Percentiles rank a stretch among this genome's conserved stretches.
phyloP scores from a whole-genome alignment of 2,329 filamentous ascomycete species.

The Ascochyta pisi region DNA sequence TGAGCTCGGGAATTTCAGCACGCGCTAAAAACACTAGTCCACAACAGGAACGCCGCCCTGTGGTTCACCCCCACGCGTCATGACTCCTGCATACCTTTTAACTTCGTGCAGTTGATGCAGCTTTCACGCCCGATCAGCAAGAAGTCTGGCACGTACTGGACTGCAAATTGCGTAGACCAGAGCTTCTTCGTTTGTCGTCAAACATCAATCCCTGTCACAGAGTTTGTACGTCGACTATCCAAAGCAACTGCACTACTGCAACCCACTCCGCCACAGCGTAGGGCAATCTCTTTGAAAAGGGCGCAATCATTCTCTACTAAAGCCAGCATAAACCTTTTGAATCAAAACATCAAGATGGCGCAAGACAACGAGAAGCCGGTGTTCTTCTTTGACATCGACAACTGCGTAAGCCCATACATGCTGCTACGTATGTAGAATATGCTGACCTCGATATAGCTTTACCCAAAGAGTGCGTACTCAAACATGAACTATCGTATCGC shows the following conservation, averaged over 20 bases:
- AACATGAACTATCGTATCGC: neutral
- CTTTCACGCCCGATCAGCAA: neutral
- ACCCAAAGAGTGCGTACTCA: constrained; percentile 74
- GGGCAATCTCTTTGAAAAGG: constrained; percentile 4
- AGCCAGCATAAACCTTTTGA: neutral
- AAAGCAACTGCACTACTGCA: neutral
- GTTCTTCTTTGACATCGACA: constrained; percentile 93
- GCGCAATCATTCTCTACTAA: constrained; percentile 9
- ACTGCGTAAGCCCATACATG: constrained; percentile 68
- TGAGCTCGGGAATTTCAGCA: constrained; percentile 12
- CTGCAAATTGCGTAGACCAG: neutral
- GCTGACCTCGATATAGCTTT: constrained; percentile 62
- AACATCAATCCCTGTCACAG: neutral
- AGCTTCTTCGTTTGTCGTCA: neutral
- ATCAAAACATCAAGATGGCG: constrained; percentile 28
- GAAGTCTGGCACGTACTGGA: neutral
- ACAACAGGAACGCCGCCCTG: constrained; percentile 8
- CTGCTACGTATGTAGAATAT: neutral
- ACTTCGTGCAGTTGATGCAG: constrained; percentile 8
- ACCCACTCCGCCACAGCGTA: constrained; percentile 6
- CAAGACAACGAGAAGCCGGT: constrained; percentile 56
- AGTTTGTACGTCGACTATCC: neutral
- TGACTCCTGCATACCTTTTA: constrained; percentile 12
- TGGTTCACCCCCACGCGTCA: constrained; percentile 20
- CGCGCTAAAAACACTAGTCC: constrained; percentile 26